phyloP scores from a whole-genome alignment of 148 eudicot genomes.

The Rhododendron ferrugineum region DNA sequence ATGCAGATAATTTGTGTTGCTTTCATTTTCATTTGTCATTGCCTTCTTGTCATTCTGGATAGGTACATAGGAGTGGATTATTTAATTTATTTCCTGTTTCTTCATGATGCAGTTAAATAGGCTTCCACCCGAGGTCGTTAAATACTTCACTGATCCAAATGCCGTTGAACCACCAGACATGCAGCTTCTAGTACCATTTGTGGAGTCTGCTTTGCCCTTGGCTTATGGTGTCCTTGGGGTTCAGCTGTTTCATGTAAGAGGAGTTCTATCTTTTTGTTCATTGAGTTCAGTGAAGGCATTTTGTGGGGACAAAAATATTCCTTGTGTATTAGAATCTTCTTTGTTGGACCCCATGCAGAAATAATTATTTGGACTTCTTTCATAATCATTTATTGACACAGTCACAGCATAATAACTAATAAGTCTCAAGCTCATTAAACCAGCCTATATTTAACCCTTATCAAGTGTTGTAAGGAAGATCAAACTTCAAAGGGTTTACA shows the following conservation, averaged over 20 bases:
- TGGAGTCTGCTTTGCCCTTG: slow-evolving; percentile 92
- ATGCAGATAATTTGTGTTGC: background rate
- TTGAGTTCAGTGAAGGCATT: background rate
- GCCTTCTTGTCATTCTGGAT: background rate
- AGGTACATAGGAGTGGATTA: background rate
- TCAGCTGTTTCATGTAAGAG: slow-evolving; percentile 86
- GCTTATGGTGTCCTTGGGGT: slow-evolving; percentile 96
- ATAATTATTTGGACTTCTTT: background rate
- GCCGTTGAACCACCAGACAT: slow-evolving; percentile 95
- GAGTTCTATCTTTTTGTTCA: slow-evolving; percentile 5
- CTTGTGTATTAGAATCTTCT: background rate
- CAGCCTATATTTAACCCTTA: background rate
- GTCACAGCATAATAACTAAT: background rate
- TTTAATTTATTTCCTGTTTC: background rate
- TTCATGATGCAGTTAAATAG: slow-evolving; percentile 61
- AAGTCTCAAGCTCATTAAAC: slow-evolving; percentile 1
- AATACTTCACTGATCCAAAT: slow-evolving; percentile 96
- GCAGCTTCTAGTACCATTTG: slow-evolving; percentile 84
- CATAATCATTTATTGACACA: background rate
- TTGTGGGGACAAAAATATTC: background rate
- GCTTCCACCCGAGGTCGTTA: slow-evolving; percentile 95
- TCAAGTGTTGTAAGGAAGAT: background rate
- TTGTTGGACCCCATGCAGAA: background rate
- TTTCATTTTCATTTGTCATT: background rate
- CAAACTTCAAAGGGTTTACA: background rate